phyloP scores from a whole-genome alignment of 129 eudicot genomes.

The Apium graveolens region DNA sequence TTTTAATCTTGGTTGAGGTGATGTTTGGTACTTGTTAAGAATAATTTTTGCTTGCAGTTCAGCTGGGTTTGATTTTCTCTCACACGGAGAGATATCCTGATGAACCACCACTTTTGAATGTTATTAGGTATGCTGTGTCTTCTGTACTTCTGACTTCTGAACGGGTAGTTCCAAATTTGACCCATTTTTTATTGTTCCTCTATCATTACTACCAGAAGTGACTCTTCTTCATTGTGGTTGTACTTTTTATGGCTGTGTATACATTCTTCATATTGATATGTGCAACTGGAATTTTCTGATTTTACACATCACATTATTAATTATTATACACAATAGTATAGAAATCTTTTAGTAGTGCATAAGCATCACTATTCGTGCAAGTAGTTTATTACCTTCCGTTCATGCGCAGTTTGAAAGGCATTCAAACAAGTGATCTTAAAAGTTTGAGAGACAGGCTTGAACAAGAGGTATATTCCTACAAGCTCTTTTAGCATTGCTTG shows the following conservation, averaged over 20 bases:
- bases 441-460: slow-evolving; percentile 70
- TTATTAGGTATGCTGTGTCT: slow-evolving; percentile 44
- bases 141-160: background rate
- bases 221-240: background rate
- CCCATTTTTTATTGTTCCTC: background rate
- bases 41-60: slow-evolving; percentile 51
- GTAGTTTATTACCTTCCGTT: background rate
- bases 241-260: background rate
- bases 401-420: slow-evolving; percentile 58
- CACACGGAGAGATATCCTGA: slow-evolving; percentile 97
- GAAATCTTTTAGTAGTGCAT: background rate
- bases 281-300: background rate
- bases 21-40: background rate
- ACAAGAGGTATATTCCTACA: slow-evolving; percentile 47
- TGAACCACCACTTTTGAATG: slow-evolving; percentile 83
- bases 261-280: background rate
- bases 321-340: background rate
- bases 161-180: background rate
- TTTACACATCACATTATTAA: background rate
- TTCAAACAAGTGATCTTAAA: slow-evolving; percentile 46
- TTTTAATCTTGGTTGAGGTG: slow-evolving; percentile 10
- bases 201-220: background rate
- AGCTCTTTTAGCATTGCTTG: slow-evolving; percentile 4
- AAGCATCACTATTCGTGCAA: slow-evolving; percentile 1
- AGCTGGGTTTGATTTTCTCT: slow-evolving; percentile 76